Evolutionary conservation across 352 stramenopile genomes (phyloP), one percentile per base, ranked within the genome.

Genomic region (Phytopythium mirpurense): DNA sequence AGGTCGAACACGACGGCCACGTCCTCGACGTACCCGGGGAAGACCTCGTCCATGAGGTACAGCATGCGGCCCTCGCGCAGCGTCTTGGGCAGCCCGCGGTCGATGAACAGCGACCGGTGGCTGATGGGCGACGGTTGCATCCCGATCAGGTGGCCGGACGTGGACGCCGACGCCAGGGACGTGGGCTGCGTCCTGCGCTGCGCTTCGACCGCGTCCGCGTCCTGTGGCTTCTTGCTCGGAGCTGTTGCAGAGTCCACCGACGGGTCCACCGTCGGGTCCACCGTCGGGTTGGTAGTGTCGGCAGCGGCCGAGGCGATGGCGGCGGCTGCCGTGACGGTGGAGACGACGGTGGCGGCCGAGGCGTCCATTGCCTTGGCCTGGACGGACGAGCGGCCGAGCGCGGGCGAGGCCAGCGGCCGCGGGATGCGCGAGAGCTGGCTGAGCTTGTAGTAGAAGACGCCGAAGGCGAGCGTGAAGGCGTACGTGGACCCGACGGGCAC

Each of bases 1-100:
- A 94, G 68, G 55, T 94, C 88, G 59, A 84, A 87, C 51, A 94
- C 83, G 15, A 94, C 76, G 26, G 69, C 80, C 29, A 92, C 83
- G 46, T 92, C 81, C 36, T 89, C 74, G 14, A 94, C 61, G 61
- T 92, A 94, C 0, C 73, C 69, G 15, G 81, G 83, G 54, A 94
- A 94, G 1, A 94, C 81, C 42, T 94, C 71, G 23, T 92, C 67
- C 42, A 94, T 67, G 44, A 94, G 58, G 55, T 80, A 84, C 16
- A 91, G 64, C 55, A 92, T 68, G 9, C 83, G 81, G 55, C 86
- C 78, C 45, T 92, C 81, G 9, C 75, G 74, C 45, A 94, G 66
- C 42, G 72, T 78, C 63, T 89, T 88, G 35, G 83, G 81, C 35
- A 91, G 55, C 23, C 79, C 77, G 26, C 79, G 77, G 54, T 91